These are phyloP conservation scores for Pterothamnion heteromorphum DNA, from an alignment of 31 red algal species.

Conservation along the genomic window DNA sequence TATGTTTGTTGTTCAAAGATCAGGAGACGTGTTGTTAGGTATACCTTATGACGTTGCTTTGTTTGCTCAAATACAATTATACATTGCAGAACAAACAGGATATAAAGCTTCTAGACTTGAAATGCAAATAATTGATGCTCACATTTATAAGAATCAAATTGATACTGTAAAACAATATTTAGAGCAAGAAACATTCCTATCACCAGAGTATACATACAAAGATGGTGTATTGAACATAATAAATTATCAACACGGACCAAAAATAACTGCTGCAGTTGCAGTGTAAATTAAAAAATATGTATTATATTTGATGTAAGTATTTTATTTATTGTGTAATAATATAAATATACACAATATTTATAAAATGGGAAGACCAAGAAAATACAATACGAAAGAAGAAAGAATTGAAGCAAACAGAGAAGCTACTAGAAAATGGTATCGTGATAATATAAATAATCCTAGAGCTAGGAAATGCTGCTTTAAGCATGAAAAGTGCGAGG, in stretches of 20 bases:
- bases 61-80: background rate
- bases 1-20: background rate
- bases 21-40: constrained; percentile 17
- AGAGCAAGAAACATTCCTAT: background rate
- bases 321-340: background rate
- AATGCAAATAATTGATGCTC: background rate
- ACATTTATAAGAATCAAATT: constrained; percentile 22
- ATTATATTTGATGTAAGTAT: background rate
- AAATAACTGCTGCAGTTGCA: constrained; percentile 20
- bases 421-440: no score
- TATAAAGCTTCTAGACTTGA: background rate
- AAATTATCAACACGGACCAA: constrained; percentile 16
- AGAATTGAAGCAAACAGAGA: no score
- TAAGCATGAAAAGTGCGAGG: no score
- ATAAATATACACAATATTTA: no score
- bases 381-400: no score
- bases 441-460: no score
- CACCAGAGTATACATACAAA: background rate
- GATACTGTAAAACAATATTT: constrained; percentile 3
- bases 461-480: no score
- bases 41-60: constrained; percentile 20
- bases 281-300: background rate
- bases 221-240: background rate
- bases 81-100: background rate
- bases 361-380: no score